These are phyloP conservation scores for Verticillium nonalfalfae DNA, from an alignment of 2,329 filamentous ascomycete genomes.

Conservation along the genomic window DNA sequence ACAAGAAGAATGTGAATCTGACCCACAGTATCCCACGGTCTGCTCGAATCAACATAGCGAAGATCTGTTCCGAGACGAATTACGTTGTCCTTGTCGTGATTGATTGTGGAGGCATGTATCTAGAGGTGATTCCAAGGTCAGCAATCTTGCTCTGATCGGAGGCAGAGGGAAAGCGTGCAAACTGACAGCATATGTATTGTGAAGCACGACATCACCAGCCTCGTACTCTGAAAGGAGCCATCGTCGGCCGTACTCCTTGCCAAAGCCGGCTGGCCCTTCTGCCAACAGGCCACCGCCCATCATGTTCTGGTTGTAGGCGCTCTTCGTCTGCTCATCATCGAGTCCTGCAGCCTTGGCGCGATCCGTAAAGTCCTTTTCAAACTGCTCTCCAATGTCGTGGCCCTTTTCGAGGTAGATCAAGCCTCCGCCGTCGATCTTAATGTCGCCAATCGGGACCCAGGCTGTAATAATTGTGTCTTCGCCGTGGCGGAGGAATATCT, in stretches of 20 bases:
- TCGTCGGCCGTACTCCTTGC: constrained; percentile 15
- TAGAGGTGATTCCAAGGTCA: constrained; percentile 12
- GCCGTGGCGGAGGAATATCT: constrained; percentile 49
- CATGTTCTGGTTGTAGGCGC: constrained; percentile 54
- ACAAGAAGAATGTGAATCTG: too few relatives aligned
- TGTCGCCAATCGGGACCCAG: constrained; percentile 51
- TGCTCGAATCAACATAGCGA: constrained; percentile 41
- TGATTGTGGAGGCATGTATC: constrained; percentile 52
- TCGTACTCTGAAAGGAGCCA: constrained; percentile 31
- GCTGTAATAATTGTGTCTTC: constrained; percentile 49
- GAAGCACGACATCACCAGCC: constrained; percentile 32
- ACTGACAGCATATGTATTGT: constrained; percentile 10
- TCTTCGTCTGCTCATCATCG: constrained; percentile 41
- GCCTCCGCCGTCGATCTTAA: constrained; percentile 47
- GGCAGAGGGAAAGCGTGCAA: neutral
- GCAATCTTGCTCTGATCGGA: constrained; percentile 7
- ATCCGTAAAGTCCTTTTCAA: constrained; percentile 41
- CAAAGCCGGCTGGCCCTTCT: constrained; percentile 35
- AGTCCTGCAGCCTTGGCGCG: constrained; percentile 42
- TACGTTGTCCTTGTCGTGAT: constrained; percentile 40
- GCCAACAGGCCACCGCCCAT: constrained; percentile 46
- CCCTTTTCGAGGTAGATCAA: constrained; percentile 52
- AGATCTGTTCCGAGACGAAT: constrained; percentile 51
- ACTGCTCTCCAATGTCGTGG: constrained; percentile 19
- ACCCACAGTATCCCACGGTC: neutral